Evolutionary conservation across 768 basidiomycete species (phyloP), one percentile per base, ranked within the genome.

Genomic region (Psilocybe azurescens): DNA sequence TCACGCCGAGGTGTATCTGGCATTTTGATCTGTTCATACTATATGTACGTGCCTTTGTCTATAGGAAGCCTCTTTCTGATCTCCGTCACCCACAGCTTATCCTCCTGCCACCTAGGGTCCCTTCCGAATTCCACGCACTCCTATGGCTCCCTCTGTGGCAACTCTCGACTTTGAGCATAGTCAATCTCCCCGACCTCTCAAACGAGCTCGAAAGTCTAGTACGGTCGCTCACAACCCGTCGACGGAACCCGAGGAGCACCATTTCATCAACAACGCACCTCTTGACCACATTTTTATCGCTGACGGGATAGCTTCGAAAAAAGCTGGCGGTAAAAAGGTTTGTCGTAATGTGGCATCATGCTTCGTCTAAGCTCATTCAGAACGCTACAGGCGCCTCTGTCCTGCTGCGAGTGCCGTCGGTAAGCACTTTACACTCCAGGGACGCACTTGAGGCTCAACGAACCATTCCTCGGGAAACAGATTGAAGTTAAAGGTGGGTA

Each of bases 331-430:
- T 38, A 83, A 83, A 75, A 83, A 83, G 78, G 81, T 84, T 51
- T 49, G 73, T 70, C 58, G 47, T 50, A 56, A 53, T 55, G 41
- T 58, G 8, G 30, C 46, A 44, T 33, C 20, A 48, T 48, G 38
- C 39, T n/a, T 53, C 18, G 48, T 44, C 50, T 57, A 54, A 44
- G 32, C 49, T 56, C 5, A 30, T 52, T 47, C 46, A 13, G 14
- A 38, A 39, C 24, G 11, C 41, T 53, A 20, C 52, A 84, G 82
- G 74, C 83, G 38, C 84, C 86, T 28, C 74, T 88, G 20, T 87
- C 86, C 0, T 88, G 86, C 62, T 86, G 86, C 65, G 86, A 88
- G 74, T 88, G 86, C 70, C 76, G 86, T 66, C 79, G 86, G 85
- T 82, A 64, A 68, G 80, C 55, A 9, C 62, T 54, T 20, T 49